These are phyloP conservation scores for Fusarium pininemorale DNA, from an alignment of 2,329 filamentous ascomycete genomes.

Conservation along the genomic window DNA sequence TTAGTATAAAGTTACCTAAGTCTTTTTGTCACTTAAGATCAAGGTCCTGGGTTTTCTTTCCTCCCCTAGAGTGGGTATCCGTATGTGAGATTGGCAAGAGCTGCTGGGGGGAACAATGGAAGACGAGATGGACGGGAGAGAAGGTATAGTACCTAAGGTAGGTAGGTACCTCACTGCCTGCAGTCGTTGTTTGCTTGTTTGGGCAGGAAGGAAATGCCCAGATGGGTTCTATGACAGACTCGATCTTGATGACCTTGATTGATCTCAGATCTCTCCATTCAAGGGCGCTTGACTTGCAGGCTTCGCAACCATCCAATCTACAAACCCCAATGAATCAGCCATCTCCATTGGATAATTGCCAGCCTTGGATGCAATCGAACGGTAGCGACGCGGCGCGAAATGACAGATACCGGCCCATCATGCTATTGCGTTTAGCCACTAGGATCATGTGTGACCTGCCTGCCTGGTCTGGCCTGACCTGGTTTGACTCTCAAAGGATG, in stretches of 20 bases:
- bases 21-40: no score
- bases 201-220: not conserved
- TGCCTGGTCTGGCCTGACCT: not conserved
- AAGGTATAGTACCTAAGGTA: not conserved
- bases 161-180: not conserved
- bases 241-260: conserved; percentile 11
- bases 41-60: no score
- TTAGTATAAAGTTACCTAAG: no score
- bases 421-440: conserved; percentile 1
- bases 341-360: not conserved
- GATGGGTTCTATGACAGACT: not conserved
- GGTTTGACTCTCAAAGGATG: not conserved
- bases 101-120: not conserved
- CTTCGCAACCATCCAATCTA: not conserved
- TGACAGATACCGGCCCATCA: not conserved
- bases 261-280: conserved; percentile 17
- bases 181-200: not conserved
- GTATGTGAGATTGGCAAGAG: not conserved
- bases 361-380: not conserved
- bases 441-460: not conserved
- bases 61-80: no score
- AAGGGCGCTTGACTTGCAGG: not conserved
- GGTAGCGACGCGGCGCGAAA: not conserved
- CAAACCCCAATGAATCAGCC: not conserved
- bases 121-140: not conserved